Conservation (phyloP, 495 filamentous ascomycete genomes). For the Hypomontagnella submonticulosa region DNA sequence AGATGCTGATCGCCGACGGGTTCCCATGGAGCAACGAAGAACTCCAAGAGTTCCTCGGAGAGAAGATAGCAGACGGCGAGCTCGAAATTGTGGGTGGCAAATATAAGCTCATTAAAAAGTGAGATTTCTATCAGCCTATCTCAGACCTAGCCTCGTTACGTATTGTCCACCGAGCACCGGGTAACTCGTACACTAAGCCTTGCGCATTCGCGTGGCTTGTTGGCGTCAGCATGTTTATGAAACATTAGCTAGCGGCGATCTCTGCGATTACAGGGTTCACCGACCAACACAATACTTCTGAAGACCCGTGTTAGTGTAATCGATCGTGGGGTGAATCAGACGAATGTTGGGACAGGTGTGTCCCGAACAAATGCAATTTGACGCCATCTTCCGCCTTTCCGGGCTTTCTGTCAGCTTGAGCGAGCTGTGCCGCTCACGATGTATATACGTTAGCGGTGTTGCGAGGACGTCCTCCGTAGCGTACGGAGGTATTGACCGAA, state of each 20-base stretch:
- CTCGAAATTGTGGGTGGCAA: constrained; percentile 80
- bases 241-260: constrained; percentile 35
- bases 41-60: constrained; percentile 77
- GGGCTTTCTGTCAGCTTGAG: constrained; percentile 19
- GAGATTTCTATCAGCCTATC: constrained; percentile 21
- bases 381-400: constrained; percentile 25
- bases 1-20: constrained; percentile 84
- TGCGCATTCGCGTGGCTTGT: constrained; percentile 10
- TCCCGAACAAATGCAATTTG: constrained; percentile 14
- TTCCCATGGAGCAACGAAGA: constrained; percentile 83
- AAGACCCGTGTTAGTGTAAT: constrained; percentile 6
- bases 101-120: constrained; percentile 70
- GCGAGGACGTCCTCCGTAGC: not conserved
- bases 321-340: constrained; percentile 31
- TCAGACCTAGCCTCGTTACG: constrained; percentile 19
- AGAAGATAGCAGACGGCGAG: constrained; percentile 76
- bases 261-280: constrained; percentile 6
- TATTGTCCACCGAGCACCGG: not conserved
- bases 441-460: constrained; percentile 7
- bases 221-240: constrained; percentile 32
- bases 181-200: constrained; percentile 10
- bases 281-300: constrained; percentile 2
- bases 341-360: constrained; percentile 15
- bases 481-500: constrained; percentile 30
- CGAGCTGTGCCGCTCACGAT: constrained; percentile 1